Base-by-base conservation (phyloP, 768 basidiomycete genomes). In the Boletus patriciae region DNA sequence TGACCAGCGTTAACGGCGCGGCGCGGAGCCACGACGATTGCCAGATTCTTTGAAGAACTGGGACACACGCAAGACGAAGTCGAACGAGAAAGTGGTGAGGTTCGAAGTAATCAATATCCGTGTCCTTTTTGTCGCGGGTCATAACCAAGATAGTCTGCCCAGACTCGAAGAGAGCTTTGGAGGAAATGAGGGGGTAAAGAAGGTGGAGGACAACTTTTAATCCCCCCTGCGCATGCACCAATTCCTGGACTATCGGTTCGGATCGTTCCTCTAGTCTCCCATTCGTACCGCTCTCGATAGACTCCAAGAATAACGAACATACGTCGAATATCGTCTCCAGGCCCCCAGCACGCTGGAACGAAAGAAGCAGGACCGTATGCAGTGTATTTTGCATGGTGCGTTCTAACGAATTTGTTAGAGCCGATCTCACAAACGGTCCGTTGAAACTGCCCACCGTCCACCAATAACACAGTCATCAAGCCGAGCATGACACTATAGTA, bases 21-120 rank as follows among this genome's bases (percentile, higher is more conserved):
- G 82, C 79, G 25, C 83, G 76, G 0, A 98, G 78, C 95, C 96
- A 98, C 1, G 81, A 66, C 4, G 93, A 83, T 54, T 86, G 80
- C 97, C 97, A 98, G 19, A 94, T 77, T 8, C 78, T 77, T 29
- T 75, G 78, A 15, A 92, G 63, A 13, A 90, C 68, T 0, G 94
- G 91, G 21, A 94, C 73, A 21, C 86, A 78, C 2, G 83, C 79
- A 29, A 85, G 72, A 37, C 97, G 86, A 57, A 96, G 76, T 57
- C 80, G 84, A 61, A 98, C 87, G 49, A 98, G 81, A 71, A 97
- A 91, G 66, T 91, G 89, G 67, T 88, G 85, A 0, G 92, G 83
- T 62, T 94, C 90, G 58, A 96, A 95, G 68, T 87, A 91, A 36
- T 85, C 87, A 6, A 79, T 72, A 62, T 94, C 88, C 1, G 83